Evolutionary conservation across 2,329 filamentous ascomycete species (phyloP), one percentile per base, ranked within the genome.

Genomic region (Trichoderma harzianum): DNA sequence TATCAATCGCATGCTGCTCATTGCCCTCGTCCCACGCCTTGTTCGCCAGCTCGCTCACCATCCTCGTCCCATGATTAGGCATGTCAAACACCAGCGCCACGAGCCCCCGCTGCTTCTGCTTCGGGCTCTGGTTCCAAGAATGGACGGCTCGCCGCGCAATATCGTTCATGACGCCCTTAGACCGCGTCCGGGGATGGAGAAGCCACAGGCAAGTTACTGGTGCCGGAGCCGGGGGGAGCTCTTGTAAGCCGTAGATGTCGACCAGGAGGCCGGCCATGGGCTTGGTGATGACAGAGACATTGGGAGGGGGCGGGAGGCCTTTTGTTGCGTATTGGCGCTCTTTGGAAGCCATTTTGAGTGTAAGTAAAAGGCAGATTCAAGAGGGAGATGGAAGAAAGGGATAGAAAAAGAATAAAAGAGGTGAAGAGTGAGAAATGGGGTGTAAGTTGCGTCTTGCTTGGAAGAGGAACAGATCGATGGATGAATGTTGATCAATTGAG

Each of bases 71-170:
- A 82, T 98, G 96, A 80, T 98, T 98, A 60, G 95, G 89, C 84
- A 97, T 94, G 82, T 98, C 96, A 80, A 97, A 97, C 3, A 92
- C 89, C 14, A 95, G 88, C 3, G 93, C 94, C 64, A 98, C 90
- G 53, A 98, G 82, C 0, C 92, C 92, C 83, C 81, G 11, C n/a
- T 34, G 26, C 5, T 58, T 34, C 21, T 53, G 28, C 39, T 28
- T 28, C 21, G 66, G 62, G 78, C 80, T 74, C 78, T 81, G 78
- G 77, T 92, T 90, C 89, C 91, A 97, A 10, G 89, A 87, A n/a
- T 84, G 81, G 64, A 98, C 86, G 14, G 89, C 85, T 7, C 88
- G 87, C n/a, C 86, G 83, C 3, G 94, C 95, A 69, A 96, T 87
- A 32, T 89, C 89, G 1, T 86, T 85, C 95, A 98, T 98, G 74